Evolutionary conservation across 805 yeast species (phyloP).

Genomic region (Jamesozyma rosinii): DNA sequence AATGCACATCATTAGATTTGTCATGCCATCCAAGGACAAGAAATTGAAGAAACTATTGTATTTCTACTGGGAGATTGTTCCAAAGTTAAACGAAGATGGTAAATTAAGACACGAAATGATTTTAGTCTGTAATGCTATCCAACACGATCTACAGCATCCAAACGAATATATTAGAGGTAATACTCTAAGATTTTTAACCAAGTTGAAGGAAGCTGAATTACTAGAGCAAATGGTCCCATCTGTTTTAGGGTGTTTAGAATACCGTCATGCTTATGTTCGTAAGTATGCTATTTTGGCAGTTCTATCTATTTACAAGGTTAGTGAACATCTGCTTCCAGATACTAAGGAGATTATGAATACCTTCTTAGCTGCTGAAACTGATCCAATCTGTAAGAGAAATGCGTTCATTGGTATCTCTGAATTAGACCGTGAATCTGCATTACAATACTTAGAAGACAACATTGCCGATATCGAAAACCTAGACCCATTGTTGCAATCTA

Average conservation of each 20-base stretch:
- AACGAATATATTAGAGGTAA: slow-evolving; percentile 95
- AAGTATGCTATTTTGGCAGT: slow-evolving; percentile 94
- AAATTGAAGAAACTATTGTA: slow-evolving; percentile 85
- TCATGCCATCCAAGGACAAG: slow-evolving; percentile 91
- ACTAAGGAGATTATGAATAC: slow-evolving; percentile 76
- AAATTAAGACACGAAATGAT: slow-evolving; percentile 97
- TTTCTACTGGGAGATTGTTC: slow-evolving; percentile 96
- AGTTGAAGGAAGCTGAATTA: slow-evolving; percentile 84
- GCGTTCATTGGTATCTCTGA: slow-evolving; percentile 83
- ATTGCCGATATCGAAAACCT: slow-evolving; percentile 48
- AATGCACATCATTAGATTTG: slow-evolving; percentile 94
- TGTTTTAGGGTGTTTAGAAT: slow-evolving; percentile 82
- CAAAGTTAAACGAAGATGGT: slow-evolving; percentile 79
- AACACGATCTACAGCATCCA: slow-evolving; percentile 95
- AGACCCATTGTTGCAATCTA: slow-evolving; percentile 80
- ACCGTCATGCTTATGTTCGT: slow-evolving; percentile 95
- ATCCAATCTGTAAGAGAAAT: slow-evolving; percentile 89
- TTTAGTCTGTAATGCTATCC: slow-evolving; percentile 93
- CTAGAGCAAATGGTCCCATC: slow-evolving; percentile 93
- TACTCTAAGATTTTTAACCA: slow-evolving; percentile 83
- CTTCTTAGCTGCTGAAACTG: slow-evolving; percentile 74
- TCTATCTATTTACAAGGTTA: slow-evolving; percentile 67
- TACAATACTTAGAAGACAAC: slow-evolving; percentile 69
- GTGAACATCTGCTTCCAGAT: slow-evolving; percentile 87
- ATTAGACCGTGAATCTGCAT: slow-evolving; percentile 76